Percentiles rank a stretch among this genome's conserved stretches.
These are phyloP conservation scores for Thermothelomyces thermophilus DNA, from an alignment of 2,329 filamentous ascomycete genomes.

Conservation along the genomic window DNA sequence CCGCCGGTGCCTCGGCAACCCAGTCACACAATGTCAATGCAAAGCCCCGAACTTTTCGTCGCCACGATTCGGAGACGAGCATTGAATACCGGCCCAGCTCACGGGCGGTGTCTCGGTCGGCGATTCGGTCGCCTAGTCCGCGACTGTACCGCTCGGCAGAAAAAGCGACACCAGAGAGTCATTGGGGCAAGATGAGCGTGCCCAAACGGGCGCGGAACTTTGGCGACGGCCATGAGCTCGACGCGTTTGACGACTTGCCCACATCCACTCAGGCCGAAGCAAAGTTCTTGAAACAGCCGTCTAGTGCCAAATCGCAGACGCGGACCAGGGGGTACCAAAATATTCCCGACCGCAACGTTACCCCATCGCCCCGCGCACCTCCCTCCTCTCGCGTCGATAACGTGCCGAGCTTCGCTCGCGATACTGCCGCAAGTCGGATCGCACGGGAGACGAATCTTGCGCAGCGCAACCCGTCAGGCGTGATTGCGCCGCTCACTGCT, in stretches of 20 bases:
- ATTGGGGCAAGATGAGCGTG: conserved; percentile 64
- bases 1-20: conserved; percentile 59
- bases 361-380: conserved; percentile 48
- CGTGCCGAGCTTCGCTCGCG: conserved; percentile 56
- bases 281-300: conserved; percentile 73
- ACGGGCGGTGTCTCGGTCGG: conserved; percentile 51
- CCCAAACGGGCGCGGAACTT: conserved; percentile 67
- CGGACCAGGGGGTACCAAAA: conserved; percentile 53
- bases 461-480: conserved; percentile 51
- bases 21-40: conserved; percentile 67
- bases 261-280: conserved; percentile 78
- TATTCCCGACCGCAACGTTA: conserved; percentile 46
- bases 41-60: conserved; percentile 68
- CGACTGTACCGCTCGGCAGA: conserved; percentile 39
- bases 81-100: conserved; percentile 53
- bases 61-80: conserved; percentile 72
- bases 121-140: conserved; percentile 55
- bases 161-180: conserved; percentile 39
- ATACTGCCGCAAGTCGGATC: conserved; percentile 59
- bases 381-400: conserved; percentile 51
- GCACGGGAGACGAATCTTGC: conserved; percentile 56
- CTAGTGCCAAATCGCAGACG: conserved; percentile 56
- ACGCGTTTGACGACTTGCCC: conserved; percentile 89
- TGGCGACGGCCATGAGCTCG: conserved; percentile 87
- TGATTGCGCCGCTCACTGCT: conserved; percentile 48